Conservation (phyloP, 2,329 filamentous ascomycete genomes). For the Daldinia eschscholtzii region DNA sequence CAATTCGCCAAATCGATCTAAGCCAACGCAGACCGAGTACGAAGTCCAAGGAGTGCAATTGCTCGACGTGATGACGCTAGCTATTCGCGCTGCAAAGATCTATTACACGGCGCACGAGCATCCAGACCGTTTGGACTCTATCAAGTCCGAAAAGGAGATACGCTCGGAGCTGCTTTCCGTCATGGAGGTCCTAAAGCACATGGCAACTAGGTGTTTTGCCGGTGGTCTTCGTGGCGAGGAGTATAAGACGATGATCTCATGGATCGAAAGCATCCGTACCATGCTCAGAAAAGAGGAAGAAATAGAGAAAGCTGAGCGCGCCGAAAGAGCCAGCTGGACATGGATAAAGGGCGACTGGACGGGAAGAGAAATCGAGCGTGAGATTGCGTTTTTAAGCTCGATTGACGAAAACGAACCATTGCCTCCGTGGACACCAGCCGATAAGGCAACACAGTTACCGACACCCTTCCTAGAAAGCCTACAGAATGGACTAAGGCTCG, state of each 20-base stretch:
- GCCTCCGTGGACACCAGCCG: slow-evolving; percentile 75
- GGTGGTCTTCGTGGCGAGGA: slow-evolving; percentile 86
- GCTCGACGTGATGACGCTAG: slow-evolving; percentile 90
- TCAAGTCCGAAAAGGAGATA: slow-evolving; percentile 88
- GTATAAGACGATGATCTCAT: slow-evolving; percentile 77
- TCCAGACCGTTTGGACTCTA: slow-evolving; percentile 84
- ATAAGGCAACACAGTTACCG: slow-evolving; percentile 64
- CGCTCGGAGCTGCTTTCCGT: slow-evolving; percentile 86
- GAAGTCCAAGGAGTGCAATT: slow-evolving; percentile 93
- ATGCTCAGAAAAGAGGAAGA: slow-evolving; percentile 83
- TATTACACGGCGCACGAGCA: slow-evolving; percentile 96
- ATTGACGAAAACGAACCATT: slow-evolving; percentile 74
- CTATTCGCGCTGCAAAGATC: slow-evolving; percentile 94
- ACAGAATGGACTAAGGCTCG: slow-evolving; percentile 82
- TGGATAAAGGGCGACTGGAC: slow-evolving; percentile 87
- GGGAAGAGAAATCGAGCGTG: slow-evolving; percentile 79
- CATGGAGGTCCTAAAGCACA: slow-evolving; percentile 90
- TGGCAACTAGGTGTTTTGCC: slow-evolving; percentile 88
- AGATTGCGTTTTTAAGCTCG: slow-evolving; percentile 83
- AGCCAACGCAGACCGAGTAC: slow-evolving; percentile 74
- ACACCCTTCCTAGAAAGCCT: slow-evolving; percentile 81
- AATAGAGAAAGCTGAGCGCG: slow-evolving; percentile 78
- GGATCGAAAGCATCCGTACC: slow-evolving; percentile 82
- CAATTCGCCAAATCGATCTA: slow-evolving; percentile 41
- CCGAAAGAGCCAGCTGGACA: slow-evolving; percentile 79